phyloP scores from a whole-genome alignment of 768 basidiomycete genomes.

The Trametes coccinea region DNA sequence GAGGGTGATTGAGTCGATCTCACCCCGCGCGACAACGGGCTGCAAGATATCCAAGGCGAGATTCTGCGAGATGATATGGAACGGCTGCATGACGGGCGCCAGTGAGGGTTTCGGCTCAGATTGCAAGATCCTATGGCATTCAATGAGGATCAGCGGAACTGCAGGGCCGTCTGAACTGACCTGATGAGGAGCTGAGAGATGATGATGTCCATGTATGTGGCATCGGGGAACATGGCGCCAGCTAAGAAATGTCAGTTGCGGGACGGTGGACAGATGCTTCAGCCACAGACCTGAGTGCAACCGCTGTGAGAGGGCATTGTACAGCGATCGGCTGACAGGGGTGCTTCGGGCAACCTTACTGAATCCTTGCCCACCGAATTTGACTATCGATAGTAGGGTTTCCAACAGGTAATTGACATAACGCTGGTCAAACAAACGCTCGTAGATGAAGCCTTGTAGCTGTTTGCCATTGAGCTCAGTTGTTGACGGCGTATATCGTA shows the following conservation, averaged over 20 bases:
- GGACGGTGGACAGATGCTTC: background rate
- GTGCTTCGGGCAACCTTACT: conserved; percentile 70
- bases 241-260: conserved; percentile 8
- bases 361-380: conserved; percentile 90
- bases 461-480: conserved; percentile 64
- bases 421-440: conserved; percentile 74
- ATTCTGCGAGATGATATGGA: conserved; percentile 70
- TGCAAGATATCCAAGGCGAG: conserved; percentile 82
- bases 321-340: conserved; percentile 62
- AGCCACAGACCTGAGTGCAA: conserved; percentile 54
- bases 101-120: conserved; percentile 66
- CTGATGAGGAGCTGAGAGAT: conserved; percentile 65
- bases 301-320: conserved; percentile 61
- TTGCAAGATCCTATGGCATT: conserved; percentile 59
- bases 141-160: background rate
- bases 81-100: conserved; percentile 53
- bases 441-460: conserved; percentile 67
- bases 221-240: conserved; percentile 37
- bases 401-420: conserved; percentile 75
- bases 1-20: conserved; percentile 60
- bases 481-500: conserved; percentile 51
- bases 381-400: conserved; percentile 70
- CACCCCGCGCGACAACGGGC: conserved; percentile 77
- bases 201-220: conserved; percentile 76
- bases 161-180: conserved; percentile 41